A percentile compares a stretch with the other conserved stretches of the same genome.
Evolutionary conservation across 2,329 filamentous ascomycete species (phyloP).

Genomic region (Alternaria triticimaculans): DNA sequence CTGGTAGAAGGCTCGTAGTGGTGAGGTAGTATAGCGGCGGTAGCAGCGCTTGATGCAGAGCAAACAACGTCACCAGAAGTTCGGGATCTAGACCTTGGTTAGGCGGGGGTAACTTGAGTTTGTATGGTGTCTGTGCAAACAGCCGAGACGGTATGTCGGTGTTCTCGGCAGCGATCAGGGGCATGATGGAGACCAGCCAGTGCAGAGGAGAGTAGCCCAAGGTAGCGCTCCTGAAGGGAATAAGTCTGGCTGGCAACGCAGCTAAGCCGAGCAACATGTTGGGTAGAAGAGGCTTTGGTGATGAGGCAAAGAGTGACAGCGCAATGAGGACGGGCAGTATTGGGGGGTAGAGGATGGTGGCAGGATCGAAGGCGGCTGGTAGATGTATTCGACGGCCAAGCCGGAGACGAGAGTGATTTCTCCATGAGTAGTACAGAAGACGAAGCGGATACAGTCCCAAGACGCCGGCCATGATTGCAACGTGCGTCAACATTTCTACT

Average conservation of each 20-base stretch:
- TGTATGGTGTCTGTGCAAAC: conserved; percentile 44
- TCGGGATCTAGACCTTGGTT: conserved; percentile 60
- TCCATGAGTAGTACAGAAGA: conserved; percentile 43
- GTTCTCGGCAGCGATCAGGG: conserved; percentile 64
- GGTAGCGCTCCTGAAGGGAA: conserved; percentile 67
- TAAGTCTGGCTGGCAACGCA: conserved; percentile 73
- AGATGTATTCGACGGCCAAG: conserved; percentile 62
- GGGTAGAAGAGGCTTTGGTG: conserved; percentile 69
- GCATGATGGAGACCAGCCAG: conserved; percentile 78
- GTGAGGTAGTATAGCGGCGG: conserved; percentile 79
- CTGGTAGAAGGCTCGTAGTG: conserved; percentile 83
- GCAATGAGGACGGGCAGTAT: conserved; percentile 78
- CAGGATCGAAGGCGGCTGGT: conserved; percentile 84
- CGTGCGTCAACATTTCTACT: conserved; percentile 52
- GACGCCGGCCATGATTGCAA: conserved; percentile 38
- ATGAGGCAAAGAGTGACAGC: conserved; percentile 71
- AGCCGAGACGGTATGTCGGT: conserved; percentile 46
- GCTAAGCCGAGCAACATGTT: conserved; percentile 84
- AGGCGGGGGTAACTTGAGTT: conserved; percentile 40
- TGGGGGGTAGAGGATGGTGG: conserved; percentile 86
- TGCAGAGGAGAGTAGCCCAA: conserved; percentile 72
- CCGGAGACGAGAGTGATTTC: conserved; percentile 34
- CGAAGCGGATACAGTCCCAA: conserved; percentile 49
- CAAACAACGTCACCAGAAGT: conserved; percentile 72
- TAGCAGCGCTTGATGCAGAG: conserved; percentile 80